Conservation (phyloP, 148 eudicot genomes). For the Camellia lanceoleosa region DNA sequence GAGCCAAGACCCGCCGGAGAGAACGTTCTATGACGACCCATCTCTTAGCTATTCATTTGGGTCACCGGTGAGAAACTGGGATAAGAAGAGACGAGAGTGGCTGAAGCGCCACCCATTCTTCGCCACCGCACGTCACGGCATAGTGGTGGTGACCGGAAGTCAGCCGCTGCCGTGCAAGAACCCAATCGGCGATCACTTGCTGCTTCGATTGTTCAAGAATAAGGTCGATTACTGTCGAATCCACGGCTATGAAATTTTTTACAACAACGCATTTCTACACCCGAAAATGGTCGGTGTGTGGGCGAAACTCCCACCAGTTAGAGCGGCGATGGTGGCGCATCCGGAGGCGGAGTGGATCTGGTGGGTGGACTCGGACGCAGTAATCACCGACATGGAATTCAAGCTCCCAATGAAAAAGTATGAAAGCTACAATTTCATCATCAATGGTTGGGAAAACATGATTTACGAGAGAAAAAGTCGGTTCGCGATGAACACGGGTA, state of each 20-base stretch:
- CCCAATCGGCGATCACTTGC: slow-evolving; percentile 37
- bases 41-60: slow-evolving; percentile 27
- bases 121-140: slow-evolving; percentile 11
- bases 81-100: slow-evolving; percentile 40
- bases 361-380: slow-evolving; percentile 84
- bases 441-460: slow-evolving; percentile 61
- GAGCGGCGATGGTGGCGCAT: slow-evolving; percentile 84
- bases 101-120: slow-evolving; percentile 28
- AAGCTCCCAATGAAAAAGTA: slow-evolving; percentile 45
- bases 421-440: slow-evolving; percentile 39
- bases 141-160: slow-evolving; percentile 39
- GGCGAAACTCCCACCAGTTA: slow-evolving; percentile 63
- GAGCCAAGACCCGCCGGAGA: background rate
- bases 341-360: slow-evolving; percentile 83
- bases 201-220: slow-evolving; percentile 37
- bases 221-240: slow-evolving; percentile 43
- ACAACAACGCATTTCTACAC: slow-evolving; percentile 39
- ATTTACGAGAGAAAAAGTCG: slow-evolving; percentile 24
- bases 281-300: slow-evolving; percentile 49
- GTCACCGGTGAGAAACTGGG: slow-evolving; percentile 33
- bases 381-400: slow-evolving; percentile 72
- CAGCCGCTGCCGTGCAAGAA: slow-evolving; percentile 35
- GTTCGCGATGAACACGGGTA: background rate
- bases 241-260: slow-evolving; percentile 39
- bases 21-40: slow-evolving; percentile 23